phyloP scores from a whole-genome alignment of 192 early-diverging fungal genomes.

The Podila clonocystis region DNA sequence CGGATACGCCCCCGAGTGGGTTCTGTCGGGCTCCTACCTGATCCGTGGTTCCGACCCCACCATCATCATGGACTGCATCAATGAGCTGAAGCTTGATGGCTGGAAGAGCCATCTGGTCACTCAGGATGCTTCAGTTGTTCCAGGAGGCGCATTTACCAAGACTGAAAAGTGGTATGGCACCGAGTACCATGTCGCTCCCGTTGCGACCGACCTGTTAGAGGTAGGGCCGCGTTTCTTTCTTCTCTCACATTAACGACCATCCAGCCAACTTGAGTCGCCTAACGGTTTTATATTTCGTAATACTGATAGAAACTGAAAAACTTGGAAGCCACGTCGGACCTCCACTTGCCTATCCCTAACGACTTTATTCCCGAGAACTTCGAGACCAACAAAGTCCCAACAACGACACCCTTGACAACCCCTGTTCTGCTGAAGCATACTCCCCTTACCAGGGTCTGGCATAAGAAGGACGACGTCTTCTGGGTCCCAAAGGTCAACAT shows the following conservation, averaged over 20 bases:
- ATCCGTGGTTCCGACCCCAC: slow-evolving; percentile 71
- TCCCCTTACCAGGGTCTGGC: slow-evolving; percentile 79
- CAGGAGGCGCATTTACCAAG: slow-evolving; percentile 54
- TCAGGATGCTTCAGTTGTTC: slow-evolving; percentile 37
- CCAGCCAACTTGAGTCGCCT: slow-evolving; percentile 3
- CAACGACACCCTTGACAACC: slow-evolving; percentile 11
- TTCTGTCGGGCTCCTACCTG: slow-evolving; percentile 76
- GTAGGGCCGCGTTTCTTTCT: slow-evolving; percentile 17
- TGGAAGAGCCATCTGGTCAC: slow-evolving; percentile 49
- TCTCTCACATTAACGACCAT: neutral
- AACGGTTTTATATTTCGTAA: neutral
- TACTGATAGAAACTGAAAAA: slow-evolving; percentile 51
- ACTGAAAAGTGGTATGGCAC: slow-evolving; percentile 86
- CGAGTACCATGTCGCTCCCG: slow-evolving; percentile 73
- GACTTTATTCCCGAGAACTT: slow-evolving; percentile 90
- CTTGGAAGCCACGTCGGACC: slow-evolving; percentile 57
- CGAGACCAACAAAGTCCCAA: slow-evolving; percentile 62
- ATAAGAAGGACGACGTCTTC: slow-evolving; percentile 95
- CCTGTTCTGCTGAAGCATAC: slow-evolving; percentile 68
- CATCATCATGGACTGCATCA: slow-evolving; percentile 69
- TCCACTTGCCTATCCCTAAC: slow-evolving; percentile 81
- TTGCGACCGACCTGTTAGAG: slow-evolving; percentile 64
- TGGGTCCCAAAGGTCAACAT: slow-evolving; percentile 89
- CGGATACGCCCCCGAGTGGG: slow-evolving; percentile 71
- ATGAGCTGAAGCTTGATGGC: slow-evolving; percentile 50